A percentile compares a stretch with the other conserved stretches of the same genome.
phyloP scores from a whole-genome alignment of 1,284 basidiomycete species.

The Coniferiporia sulphurascens region DNA sequence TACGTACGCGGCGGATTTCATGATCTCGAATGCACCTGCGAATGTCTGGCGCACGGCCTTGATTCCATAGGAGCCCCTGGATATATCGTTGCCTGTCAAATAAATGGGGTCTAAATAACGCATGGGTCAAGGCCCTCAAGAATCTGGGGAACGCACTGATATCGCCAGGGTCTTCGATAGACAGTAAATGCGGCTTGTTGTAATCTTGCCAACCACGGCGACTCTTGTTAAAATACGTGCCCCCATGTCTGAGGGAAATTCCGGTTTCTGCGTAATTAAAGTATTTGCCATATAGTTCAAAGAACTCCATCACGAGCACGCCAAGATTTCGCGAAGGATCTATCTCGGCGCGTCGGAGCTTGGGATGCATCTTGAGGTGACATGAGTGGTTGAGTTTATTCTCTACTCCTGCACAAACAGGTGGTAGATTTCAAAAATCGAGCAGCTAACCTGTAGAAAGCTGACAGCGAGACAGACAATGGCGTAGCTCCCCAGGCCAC shows the following conservation, averaged over 20 bases:
- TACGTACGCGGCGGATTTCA: constrained; percentile 65
- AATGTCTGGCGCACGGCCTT: constrained; percentile 78
- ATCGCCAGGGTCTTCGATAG: constrained; percentile 96
- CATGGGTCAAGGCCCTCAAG: background rate
- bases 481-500: constrained; percentile 91
- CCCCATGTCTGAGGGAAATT: constrained; percentile 82
- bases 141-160: constrained; percentile 44
- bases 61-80: constrained; percentile 83
- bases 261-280: constrained; percentile 94
- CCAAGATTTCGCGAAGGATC: constrained; percentile 86
- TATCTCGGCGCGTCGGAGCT: constrained; percentile 85
- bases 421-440: background rate
- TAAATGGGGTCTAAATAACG: background rate
- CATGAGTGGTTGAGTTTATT: constrained; percentile 19
- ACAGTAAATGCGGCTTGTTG: constrained; percentile 59
- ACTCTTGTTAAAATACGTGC: constrained; percentile 79
- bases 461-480: constrained; percentile 91
- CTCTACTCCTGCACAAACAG: background rate
- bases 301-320: constrained; percentile 91
- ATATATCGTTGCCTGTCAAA: constrained; percentile 86
- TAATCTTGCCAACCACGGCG: constrained; percentile 76
- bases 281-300: constrained; percentile 89
- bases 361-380: constrained; percentile 73
- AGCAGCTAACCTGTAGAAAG: constrained; percentile 70
- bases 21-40: constrained; percentile 81